phyloP scores from a whole-genome alignment of 2,329 filamentous ascomycete species.

The Alternaria novae-zelandiae region DNA sequence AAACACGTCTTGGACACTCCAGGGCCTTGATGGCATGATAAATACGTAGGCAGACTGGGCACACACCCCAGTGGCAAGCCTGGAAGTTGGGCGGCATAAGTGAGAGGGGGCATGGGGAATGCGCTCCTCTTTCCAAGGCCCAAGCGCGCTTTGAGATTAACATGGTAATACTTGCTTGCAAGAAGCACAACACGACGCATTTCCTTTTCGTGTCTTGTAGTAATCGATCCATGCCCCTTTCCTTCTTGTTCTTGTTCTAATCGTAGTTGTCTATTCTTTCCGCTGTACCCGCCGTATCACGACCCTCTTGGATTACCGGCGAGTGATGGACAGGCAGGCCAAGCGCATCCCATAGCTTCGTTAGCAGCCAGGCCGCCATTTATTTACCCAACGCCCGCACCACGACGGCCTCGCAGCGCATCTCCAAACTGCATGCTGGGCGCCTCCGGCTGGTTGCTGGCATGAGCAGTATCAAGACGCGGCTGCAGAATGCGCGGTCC shows the following conservation, averaged over 20 bases:
- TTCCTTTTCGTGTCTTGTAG: constrained; percentile 8
- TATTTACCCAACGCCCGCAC: not conserved
- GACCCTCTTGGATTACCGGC: constrained; percentile 7
- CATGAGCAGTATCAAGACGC: constrained; percentile 46
- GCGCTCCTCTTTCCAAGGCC: constrained; percentile 3
- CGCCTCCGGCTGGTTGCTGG: constrained; percentile 28
- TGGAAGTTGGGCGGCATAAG: constrained; percentile 7
- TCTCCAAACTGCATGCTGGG: constrained; percentile 24
- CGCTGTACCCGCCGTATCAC: not conserved
- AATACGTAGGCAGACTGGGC: not conserved
- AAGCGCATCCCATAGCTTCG: not conserved
- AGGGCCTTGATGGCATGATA: not conserved
- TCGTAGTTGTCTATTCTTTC: not conserved
- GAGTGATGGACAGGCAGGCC: not conserved
- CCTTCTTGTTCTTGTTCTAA: constrained; percentile 4
- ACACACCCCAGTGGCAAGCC: constrained; percentile 2
- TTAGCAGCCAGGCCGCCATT: not conserved
- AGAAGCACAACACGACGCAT: constrained; percentile 18
- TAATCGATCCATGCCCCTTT: constrained; percentile 1
- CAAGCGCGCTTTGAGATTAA: constrained; percentile 17
- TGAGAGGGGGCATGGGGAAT: not conserved
- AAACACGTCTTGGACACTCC: not conserved
- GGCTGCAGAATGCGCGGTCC: constrained; percentile 37
- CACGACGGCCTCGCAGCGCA: constrained; percentile 8
- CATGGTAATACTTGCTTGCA: constrained; percentile 13